Evolutionary conservation across 1,139 yeast genomes (phyloP).

Genomic region (Saccharomyces hybrid): DNA sequence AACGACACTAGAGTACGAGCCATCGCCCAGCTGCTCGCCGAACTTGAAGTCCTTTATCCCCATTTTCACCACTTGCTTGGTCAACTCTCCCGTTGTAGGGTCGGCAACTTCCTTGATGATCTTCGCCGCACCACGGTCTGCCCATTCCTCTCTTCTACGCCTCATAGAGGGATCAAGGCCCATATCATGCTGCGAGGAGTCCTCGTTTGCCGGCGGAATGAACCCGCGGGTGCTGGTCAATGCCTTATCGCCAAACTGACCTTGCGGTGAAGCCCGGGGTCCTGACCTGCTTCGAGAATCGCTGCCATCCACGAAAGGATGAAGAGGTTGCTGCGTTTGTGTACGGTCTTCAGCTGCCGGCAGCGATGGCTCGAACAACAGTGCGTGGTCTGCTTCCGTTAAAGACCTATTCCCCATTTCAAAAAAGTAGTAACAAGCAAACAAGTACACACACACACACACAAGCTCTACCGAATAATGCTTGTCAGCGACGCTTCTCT

Average conservation of each 20-base stretch:
- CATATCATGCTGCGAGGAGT: conserved; percentile 10
- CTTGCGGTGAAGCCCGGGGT: neutral
- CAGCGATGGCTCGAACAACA: neutral
- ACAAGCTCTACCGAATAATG: neutral
- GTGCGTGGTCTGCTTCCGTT: neutral
- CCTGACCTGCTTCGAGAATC: no score
- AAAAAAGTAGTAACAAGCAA: neutral
- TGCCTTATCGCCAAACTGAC: conserved; percentile 14
- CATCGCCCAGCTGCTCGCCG: conserved; percentile 66
- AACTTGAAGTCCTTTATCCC: conserved; percentile 60
- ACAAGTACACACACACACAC: neutral
- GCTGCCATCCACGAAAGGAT: neutral
- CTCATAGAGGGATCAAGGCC: conserved; percentile 16
- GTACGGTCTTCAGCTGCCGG: neutral
- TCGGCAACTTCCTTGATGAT: conserved; percentile 38
- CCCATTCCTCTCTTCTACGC: conserved; percentile 27
- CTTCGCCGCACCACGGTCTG: conserved; percentile 38
- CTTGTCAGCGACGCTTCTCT: neutral
- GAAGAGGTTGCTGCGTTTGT: neutral
- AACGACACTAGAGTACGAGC: conserved; percentile 67
- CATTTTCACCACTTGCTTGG: conserved; percentile 39
- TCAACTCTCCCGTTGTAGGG: conserved; percentile 37
- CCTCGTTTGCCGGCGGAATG: conserved; percentile 10
- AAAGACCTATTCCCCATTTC: neutral
- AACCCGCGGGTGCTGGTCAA: conserved; percentile 19